A percentile compares a stretch with the other conserved stretches of the same genome.
Evolutionary conservation across 1,284 basidiomycete species (phyloP).

Genomic region (Sphagnurus paluster): DNA sequence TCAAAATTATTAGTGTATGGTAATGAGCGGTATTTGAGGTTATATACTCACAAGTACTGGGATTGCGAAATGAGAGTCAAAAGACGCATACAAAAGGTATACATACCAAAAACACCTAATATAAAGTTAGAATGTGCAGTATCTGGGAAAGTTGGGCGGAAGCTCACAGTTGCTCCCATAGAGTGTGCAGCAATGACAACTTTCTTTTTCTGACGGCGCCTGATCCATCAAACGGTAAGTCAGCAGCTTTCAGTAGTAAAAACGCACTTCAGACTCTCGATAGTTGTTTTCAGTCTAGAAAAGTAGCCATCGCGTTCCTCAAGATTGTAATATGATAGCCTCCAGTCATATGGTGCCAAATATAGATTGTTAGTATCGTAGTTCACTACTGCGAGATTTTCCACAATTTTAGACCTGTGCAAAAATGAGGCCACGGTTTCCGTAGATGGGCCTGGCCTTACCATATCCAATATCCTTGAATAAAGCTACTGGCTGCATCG

Average conservation of each 20-base stretch:
- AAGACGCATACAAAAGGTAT: not conserved
- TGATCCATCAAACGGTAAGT: conserved; percentile 26
- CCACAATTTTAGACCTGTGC: conserved; percentile 86
- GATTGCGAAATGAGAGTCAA: conserved; percentile 11
- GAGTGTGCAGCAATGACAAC: conserved; percentile 88
- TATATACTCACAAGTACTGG: conserved; percentile 60
- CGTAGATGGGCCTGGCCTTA: conserved; percentile 29
- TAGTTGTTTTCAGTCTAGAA: conserved; percentile 80
- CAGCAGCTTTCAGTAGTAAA: conserved; percentile 1
- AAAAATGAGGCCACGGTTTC: conserved; percentile 1
- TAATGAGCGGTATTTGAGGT: not conserved
- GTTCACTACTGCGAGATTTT: conserved; percentile 89
- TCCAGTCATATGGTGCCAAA: conserved; percentile 90
- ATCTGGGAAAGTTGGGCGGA: conserved; percentile 1
- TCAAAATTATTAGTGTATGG: too few species aligned
- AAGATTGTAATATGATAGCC: conserved; percentile 87
- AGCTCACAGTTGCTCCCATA: conserved; percentile 81
- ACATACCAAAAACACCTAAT: conserved; percentile 21
- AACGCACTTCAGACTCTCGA: conserved; percentile 82
- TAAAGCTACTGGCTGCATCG: conserved; percentile 89
- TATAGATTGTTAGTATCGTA: conserved; percentile 91
- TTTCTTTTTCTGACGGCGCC: conserved; percentile 74
- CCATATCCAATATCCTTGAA: conserved; percentile 97
- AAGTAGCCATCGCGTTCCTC: conserved; percentile 95
- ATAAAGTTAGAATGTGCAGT: too few species aligned